A percentile compares a stretch with the other conserved stretches of the same genome.
Conservation (phyloP, 164 flowering plant genomes). For the Liriodendron chinense region DNA sequence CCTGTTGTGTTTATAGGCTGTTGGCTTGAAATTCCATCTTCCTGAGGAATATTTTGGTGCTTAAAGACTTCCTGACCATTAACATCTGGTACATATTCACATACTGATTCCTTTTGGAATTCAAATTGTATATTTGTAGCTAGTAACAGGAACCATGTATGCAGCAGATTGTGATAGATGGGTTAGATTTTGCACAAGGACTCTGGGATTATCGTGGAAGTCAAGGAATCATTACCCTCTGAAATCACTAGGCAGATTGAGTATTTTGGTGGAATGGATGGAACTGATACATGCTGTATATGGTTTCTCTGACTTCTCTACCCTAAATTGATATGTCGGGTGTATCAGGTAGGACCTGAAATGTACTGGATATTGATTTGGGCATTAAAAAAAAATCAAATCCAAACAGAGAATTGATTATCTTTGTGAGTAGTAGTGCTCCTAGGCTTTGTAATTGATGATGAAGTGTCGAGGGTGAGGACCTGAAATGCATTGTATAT, state of each 20-base stretch:
- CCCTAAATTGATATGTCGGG: background rate
- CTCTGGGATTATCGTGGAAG: background rate
- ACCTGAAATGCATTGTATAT: background rate
- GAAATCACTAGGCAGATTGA: background rate
- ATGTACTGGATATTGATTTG: background rate
- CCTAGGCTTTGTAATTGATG: background rate
- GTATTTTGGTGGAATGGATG: no score
- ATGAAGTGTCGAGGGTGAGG: no score
- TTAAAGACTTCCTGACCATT: constrained; percentile 5
- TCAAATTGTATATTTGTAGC: background rate
- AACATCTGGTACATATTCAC: background rate
- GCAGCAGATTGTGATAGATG: background rate
- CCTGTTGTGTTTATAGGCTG: constrained; percentile 47
- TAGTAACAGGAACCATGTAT: background rate
- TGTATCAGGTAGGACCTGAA: background rate
- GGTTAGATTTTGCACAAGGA: background rate
- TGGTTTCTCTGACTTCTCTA: background rate
- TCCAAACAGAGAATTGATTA: background rate
- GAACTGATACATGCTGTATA: no score
- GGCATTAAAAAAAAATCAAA: no score
- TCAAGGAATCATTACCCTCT: background rate
- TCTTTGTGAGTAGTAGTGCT: background rate
- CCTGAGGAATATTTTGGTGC: constrained; percentile 72
- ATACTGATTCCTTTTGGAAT: background rate
- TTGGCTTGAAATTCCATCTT: constrained; percentile 71